phyloP scores from a whole-genome alignment of 345 rosid genomes.

The Brassica rapa region DNA sequence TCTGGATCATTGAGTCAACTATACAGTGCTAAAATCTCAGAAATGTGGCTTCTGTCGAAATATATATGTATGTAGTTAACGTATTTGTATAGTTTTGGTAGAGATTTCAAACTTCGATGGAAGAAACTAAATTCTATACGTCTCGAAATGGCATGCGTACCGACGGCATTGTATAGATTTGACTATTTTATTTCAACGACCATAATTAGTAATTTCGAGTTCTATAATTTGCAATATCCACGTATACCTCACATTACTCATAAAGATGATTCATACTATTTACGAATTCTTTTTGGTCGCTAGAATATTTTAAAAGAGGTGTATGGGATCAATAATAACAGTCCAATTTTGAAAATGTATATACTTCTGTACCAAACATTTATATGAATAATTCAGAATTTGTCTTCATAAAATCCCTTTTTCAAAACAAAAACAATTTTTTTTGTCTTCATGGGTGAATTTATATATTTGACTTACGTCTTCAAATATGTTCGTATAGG shows the following conservation, averaged over 20 bases:
- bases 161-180: constrained; percentile 6
- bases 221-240: constrained; percentile 8
- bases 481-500: neutral
- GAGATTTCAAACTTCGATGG: constrained; percentile 12
- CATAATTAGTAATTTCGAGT: neutral
- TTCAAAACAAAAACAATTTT: no score
- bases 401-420: no score
- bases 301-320: neutral
- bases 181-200: neutral
- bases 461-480: neutral
- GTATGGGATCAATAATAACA: neutral
- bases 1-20: constrained; percentile 8
- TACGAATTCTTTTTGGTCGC: neutral
- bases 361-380: neutral
- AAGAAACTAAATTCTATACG: constrained; percentile 36
- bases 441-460: neutral
- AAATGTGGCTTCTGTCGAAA: neutral
- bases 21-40: neutral
- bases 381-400: neutral
- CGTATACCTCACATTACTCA: neutral
- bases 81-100: constrained; percentile 19
- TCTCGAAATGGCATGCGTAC: constrained; percentile 38
- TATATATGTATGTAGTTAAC: neutral
- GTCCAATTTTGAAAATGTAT: neutral
- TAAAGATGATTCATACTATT: neutral